Evolutionary conservation across 169 alveolate species (phyloP).

Genomic region (Plasmodium knowlesi): DNA sequence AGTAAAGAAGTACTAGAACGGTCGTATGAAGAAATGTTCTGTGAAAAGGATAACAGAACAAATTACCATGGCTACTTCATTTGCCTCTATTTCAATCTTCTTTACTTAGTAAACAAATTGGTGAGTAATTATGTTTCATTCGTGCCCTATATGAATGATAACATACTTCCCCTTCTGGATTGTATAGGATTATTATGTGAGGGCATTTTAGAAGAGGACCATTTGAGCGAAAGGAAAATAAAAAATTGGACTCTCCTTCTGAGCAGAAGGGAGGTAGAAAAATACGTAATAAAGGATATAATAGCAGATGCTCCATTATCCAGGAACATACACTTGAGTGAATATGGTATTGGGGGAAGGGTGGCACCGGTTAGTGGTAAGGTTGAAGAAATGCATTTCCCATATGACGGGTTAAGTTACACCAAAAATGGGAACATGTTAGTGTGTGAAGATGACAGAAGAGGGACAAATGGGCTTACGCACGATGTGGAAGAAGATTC

Average conservation of each 20-base stretch:
- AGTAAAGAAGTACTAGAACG: background rate
- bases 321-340: background rate
- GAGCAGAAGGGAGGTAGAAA: slow-evolving; percentile 16
- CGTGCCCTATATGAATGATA: slow-evolving; percentile 16
- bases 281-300: slow-evolving; percentile 30
- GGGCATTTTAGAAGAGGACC: slow-evolving; percentile 27
- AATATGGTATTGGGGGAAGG: background rate
- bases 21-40: background rate
- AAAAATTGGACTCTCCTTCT: background rate
- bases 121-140: slow-evolving; percentile 10
- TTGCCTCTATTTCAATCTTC: slow-evolving; percentile 37
- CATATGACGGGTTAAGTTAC: background rate
- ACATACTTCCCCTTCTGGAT: slow-evolving; percentile 10
- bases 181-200: slow-evolving; percentile 59
- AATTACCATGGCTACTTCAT: slow-evolving; percentile 27
- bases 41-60: background rate
- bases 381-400: background rate
- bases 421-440: background rate
- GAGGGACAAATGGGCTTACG: background rate
- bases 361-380: background rate
- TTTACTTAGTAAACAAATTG: slow-evolving; percentile 45
- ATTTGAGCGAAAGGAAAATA: slow-evolving; percentile 16
- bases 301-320: background rate
- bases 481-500: background rate
- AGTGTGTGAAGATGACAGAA: background rate